phyloP scores from a whole-genome alignment of 495 filamentous ascomycete genomes.

The Lepidopterella palustris region DNA sequence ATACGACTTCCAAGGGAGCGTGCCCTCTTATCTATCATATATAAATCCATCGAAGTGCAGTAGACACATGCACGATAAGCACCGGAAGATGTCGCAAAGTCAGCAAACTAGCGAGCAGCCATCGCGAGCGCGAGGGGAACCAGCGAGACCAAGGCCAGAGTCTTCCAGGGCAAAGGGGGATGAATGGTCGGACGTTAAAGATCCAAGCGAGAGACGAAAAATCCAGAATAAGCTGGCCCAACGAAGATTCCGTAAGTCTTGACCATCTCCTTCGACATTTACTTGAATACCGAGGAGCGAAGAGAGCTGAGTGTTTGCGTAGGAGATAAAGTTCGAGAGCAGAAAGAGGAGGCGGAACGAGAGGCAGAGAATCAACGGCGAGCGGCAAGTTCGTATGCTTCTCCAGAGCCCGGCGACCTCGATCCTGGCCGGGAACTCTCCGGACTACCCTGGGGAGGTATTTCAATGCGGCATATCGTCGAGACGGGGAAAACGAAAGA shows the following conservation, averaged over 20 bases:
- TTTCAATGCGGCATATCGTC: slow-evolving; percentile 51
- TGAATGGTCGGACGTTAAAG: slow-evolving; percentile 35
- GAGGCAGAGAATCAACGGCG: slow-evolving; percentile 50
- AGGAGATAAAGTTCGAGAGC: slow-evolving; percentile 55
- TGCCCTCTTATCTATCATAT: neutral
- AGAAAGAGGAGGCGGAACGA: slow-evolving; percentile 51
- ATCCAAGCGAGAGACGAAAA: slow-evolving; percentile 36
- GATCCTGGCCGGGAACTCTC: slow-evolving; percentile 45
- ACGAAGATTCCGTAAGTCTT: slow-evolving; percentile 39
- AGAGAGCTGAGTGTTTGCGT: slow-evolving; percentile 1
- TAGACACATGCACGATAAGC: neutral
- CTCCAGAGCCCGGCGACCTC: slow-evolving; percentile 47
- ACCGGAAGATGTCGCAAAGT: slow-evolving; percentile 20
- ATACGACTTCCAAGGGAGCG: neutral
- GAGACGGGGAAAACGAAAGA: slow-evolving; percentile 46
- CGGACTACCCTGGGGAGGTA: slow-evolving; percentile 58
- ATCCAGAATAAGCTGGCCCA: slow-evolving; percentile 41
- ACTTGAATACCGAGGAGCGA: neutral
- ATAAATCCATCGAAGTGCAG: too few species aligned
- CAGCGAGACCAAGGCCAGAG: slow-evolving; percentile 17
- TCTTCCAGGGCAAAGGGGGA: slow-evolving; percentile 24
- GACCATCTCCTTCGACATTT: neutral
- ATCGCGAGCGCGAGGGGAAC: slow-evolving; percentile 8
- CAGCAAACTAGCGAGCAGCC: slow-evolving; percentile 16
- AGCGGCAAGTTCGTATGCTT: slow-evolving; percentile 50